Evolutionary conservation across 352 stramenopile species (phyloP), one percentile per base, ranked within the genome.

Genomic region (Phytopythium mirpurense): DNA sequence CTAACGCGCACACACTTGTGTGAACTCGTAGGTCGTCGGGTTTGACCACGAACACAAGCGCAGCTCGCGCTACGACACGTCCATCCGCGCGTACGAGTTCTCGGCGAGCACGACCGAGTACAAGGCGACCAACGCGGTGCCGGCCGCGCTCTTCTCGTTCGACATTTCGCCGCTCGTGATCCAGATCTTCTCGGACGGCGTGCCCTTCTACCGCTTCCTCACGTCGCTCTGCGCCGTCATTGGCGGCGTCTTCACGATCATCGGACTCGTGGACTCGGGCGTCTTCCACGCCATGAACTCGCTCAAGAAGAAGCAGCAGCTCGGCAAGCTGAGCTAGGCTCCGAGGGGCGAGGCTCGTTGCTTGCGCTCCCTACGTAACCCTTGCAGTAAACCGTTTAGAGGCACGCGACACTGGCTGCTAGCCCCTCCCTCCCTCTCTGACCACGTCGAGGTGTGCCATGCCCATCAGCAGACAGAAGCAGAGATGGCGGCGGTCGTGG

Each of bases 201-300:
- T 89, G 48, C 84, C 84, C 53, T 84, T 93, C 53, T 95, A 92
- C 62, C 81, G 83, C 54, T 95, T 95, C 46, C 56, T 95, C 57
- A 95, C 84, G 27, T 83, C 81, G 43, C 58, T 90, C 19, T 95
- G 83, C 34, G 84, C 84, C 38, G 83, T 95, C 42, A 78, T 95
- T 38, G 84, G 84, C 19, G 84, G 84, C 43, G 81, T 90, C 1
- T 91, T 88, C 55, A 95, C 84, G 14, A 75, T 95, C 60, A 80
- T 95, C 50, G 74, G 81, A n/a, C 74, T 95, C 41, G 63, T 93
- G 41, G 79, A 93, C 65, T 85, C 80, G 7, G 81, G 80, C 18
- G 68, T 91, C 21, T 93, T 91, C 68, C 71, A 90, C 56, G 59
- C 78, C 18, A 70, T 92, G 51, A 91, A 90, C 62, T 90, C 81